phyloP scores from a whole-genome alignment of 2,329 filamentous ascomycete species.

The Fonsecaea nubica region DNA sequence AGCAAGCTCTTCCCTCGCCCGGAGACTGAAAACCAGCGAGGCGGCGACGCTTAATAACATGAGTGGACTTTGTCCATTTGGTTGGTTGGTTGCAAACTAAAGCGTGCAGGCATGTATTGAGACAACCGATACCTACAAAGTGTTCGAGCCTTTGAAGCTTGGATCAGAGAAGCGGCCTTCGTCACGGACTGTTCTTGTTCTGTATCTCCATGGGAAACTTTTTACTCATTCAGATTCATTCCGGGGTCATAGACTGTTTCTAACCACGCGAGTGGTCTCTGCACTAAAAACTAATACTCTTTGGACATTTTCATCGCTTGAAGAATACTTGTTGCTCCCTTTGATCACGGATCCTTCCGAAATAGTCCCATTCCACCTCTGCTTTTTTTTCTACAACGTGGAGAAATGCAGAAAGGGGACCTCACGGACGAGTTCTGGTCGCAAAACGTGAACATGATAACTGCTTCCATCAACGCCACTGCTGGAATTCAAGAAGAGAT shows the following conservation, averaged over 20 bases:
- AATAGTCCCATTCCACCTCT: background rate
- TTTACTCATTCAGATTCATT: conserved; percentile 1
- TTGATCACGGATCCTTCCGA: background rate
- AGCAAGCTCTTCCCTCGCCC: too few species aligned
- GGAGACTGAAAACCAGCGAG: too few species aligned
- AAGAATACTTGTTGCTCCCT: background rate
- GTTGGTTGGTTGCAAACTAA: too few species aligned
- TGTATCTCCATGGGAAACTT: background rate
- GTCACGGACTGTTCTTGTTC: background rate
- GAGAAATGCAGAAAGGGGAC: background rate
- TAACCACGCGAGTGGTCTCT: conserved; percentile 3
- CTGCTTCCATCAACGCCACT: conserved; percentile 6
- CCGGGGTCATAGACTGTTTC: background rate
- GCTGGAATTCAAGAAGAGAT: background rate
- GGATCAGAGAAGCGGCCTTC: background rate
- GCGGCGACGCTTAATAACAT: too few species aligned
- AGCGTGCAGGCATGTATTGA: too few species aligned
- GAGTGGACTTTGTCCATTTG: too few species aligned
- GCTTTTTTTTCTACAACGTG: background rate
- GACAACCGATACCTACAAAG: too few species aligned
- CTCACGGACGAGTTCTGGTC: background rate
- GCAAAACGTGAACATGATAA: conserved; percentile 3
- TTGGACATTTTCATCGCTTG: background rate
- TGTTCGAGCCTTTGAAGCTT: too few species aligned
- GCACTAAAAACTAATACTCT: conserved; percentile 5